Evolutionary conservation across 352 stramenopile species (phyloP).

Genomic region (Globisporangium echinulatum): DNA sequence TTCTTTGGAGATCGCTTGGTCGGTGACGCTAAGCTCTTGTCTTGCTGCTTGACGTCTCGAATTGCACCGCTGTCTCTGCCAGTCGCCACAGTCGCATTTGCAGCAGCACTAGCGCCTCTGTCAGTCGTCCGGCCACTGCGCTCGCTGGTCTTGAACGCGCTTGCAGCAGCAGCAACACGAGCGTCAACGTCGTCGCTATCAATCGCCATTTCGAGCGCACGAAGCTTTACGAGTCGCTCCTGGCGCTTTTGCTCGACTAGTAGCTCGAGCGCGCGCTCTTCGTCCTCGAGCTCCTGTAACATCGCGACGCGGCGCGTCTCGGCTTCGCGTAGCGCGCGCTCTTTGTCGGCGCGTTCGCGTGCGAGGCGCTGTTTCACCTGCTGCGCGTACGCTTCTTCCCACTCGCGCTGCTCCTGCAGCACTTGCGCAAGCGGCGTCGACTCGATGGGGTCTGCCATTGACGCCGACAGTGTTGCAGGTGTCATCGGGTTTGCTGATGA

Average conservation of each 20-base stretch:
- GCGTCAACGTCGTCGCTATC: background rate
- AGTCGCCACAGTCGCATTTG: background rate
- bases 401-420: slow-evolving; percentile 49
- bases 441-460: slow-evolving; percentile 3
- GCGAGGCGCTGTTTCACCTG: slow-evolving; percentile 39
- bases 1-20: slow-evolving; percentile 9
- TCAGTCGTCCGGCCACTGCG: no score
- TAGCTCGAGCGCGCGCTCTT: slow-evolving; percentile 60
- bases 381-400: slow-evolving; percentile 53
- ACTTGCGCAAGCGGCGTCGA: slow-evolving; percentile 27
- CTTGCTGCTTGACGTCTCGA: background rate
- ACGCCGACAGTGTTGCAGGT: background rate
- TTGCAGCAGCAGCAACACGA: background rate
- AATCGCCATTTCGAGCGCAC: slow-evolving; percentile 33
- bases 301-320: slow-evolving; percentile 44
- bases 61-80: background rate
- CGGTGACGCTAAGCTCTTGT: background rate
- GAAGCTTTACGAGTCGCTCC: slow-evolving; percentile 48
- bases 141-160: background rate
- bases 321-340: slow-evolving; percentile 37
- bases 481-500: background rate
- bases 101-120: no score
- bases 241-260: slow-evolving; percentile 60
- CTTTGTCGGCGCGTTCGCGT: slow-evolving; percentile 46
- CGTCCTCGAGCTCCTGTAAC: slow-evolving; percentile 64